phyloP scores from a whole-genome alignment of 2,329 filamentous ascomycete species.

The Penicillium sumatraense region DNA sequence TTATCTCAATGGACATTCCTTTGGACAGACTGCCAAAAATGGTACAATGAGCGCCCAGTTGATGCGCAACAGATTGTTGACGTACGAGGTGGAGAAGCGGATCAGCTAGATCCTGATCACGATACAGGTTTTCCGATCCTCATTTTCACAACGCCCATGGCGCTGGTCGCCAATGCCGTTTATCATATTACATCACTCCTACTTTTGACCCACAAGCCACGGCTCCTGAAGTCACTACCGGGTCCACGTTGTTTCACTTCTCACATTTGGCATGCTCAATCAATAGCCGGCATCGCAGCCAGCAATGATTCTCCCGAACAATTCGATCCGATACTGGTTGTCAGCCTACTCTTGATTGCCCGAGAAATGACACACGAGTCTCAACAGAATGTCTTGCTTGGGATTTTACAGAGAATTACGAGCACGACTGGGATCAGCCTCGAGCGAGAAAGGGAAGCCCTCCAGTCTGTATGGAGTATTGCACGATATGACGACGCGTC shows the following conservation, averaged over 20 bases:
- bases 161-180: slow-evolving; percentile 30
- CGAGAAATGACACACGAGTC: slow-evolving; percentile 31
- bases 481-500: slow-evolving; percentile 27
- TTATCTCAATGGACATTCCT: slow-evolving; percentile 30
- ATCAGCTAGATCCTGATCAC: slow-evolving; percentile 27
- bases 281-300: slow-evolving; percentile 27
- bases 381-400: slow-evolving; percentile 25
- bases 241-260: slow-evolving; percentile 29
- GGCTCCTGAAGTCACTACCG: slow-evolving; percentile 27
- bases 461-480: slow-evolving; percentile 23
- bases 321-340: slow-evolving; percentile 30
- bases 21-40: slow-evolving; percentile 31
- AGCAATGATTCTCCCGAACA: slow-evolving; percentile 32
- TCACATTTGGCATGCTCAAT: slow-evolving; percentile 33
- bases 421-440: slow-evolving; percentile 27
- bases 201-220: slow-evolving; percentile 27
- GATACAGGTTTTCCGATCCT: slow-evolving; percentile 30
- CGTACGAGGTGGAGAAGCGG: slow-evolving; percentile 28
- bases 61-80: slow-evolving; percentile 29
- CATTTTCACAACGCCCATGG: slow-evolving; percentile 32
- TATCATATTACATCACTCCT: slow-evolving; percentile 31
- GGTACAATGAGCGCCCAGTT: slow-evolving; percentile 29
- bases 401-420: slow-evolving; percentile 18
- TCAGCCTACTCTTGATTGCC: slow-evolving; percentile 24
- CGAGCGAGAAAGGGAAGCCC: slow-evolving; percentile 17